A percentile compares a stretch with the other conserved stretches of the same genome.
Evolutionary conservation across 768 basidiomycete genomes (phyloP).

Genomic region (Lentinula edodes): DNA sequence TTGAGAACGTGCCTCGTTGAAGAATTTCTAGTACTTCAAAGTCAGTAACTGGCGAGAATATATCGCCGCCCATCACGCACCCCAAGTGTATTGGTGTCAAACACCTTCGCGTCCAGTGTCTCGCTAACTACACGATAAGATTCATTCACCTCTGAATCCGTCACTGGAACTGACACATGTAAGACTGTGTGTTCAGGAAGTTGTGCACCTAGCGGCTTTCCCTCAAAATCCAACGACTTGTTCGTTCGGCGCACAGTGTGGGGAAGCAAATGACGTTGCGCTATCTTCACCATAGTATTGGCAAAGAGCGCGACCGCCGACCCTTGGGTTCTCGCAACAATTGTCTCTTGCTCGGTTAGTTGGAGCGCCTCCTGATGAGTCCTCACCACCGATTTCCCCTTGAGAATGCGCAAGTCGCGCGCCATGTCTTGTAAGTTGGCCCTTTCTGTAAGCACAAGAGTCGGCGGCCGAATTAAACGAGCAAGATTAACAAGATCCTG

Average conservation of each 20-base stretch:
- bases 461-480: background rate
- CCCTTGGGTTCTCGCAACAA: background rate
- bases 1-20: background rate
- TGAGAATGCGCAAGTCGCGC: background rate
- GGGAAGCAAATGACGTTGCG: background rate
- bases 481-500: background rate
- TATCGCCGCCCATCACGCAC: background rate
- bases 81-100: background rate
- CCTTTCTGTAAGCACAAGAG: background rate
- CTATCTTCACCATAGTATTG: background rate
- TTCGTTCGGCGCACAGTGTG: background rate
- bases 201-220: background rate
- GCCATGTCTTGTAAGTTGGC: background rate
- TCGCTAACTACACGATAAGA: background rate
- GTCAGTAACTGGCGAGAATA: background rate
- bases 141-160: background rate
- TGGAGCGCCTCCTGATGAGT: background rate
- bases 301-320: background rate
- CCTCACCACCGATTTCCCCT: background rate
- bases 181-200: background rate
- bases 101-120: background rate
- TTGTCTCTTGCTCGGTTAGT: background rate
- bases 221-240: background rate
- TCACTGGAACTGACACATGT: background rate
- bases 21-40: background rate